Conservation (phyloP, 164 flowering plant genomes). For the Vitis riparia region DNA sequence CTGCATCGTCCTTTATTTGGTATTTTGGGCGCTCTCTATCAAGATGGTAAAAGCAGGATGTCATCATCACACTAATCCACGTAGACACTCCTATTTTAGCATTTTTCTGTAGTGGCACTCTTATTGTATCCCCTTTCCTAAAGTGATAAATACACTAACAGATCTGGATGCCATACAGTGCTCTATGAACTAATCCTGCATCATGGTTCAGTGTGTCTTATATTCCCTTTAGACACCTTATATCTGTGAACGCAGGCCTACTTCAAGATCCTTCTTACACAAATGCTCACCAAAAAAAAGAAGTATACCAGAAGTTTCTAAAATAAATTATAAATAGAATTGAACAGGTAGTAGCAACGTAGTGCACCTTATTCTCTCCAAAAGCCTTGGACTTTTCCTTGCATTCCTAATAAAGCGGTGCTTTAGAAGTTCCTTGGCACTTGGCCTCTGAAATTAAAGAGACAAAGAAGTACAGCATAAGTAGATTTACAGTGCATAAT, state of each 20-base stretch:
- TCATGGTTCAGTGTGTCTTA: background rate
- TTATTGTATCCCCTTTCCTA: too few relatives aligned
- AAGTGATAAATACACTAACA: background rate
- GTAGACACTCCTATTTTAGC: background rate
- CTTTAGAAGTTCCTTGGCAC: slow-evolving; percentile 95
- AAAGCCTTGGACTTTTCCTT: slow-evolving; percentile 82
- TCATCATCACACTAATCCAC: background rate
- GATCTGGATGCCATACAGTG: background rate
- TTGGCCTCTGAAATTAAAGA: slow-evolving; percentile 70
- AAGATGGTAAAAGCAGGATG: slow-evolving; percentile 6
- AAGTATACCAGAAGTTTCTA: background rate
- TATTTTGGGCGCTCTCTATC: slow-evolving; percentile 89
- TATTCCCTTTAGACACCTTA: background rate
- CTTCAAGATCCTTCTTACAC: background rate
- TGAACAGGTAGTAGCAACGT: background rate
- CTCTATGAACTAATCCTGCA: background rate
- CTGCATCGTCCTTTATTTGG: slow-evolving; percentile 61
- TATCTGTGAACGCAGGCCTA: background rate
- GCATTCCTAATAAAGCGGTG: slow-evolving; percentile 89
- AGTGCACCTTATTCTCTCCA: slow-evolving; percentile 88
- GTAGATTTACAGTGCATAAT: slow-evolving; percentile 1
- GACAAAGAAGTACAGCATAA: slow-evolving; percentile 2
- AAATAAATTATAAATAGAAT: background rate
- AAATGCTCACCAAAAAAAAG: background rate
- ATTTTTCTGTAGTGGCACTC: background rate